phyloP scores from a whole-genome alignment of 2,329 filamentous ascomycete genomes.

The Ophiosphaerella korrae region DNA sequence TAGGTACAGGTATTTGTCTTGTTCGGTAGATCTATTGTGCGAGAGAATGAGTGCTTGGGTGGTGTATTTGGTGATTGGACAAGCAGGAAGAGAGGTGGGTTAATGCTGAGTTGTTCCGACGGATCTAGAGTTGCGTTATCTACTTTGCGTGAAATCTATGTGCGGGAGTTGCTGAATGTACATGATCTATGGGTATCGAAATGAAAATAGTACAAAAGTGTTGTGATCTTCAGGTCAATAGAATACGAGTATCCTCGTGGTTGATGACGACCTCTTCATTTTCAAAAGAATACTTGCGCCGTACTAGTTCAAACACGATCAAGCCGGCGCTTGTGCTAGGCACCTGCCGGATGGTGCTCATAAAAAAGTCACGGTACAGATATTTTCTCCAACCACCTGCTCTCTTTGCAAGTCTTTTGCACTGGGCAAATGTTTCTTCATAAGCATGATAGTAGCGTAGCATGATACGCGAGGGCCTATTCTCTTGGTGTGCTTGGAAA shows the following conservation, averaged over 20 bases:
- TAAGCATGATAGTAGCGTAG: slow-evolving; percentile 74
- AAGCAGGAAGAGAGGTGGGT: too few species aligned
- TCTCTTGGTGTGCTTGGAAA: slow-evolving; percentile 54
- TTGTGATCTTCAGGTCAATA: slow-evolving; percentile 52
- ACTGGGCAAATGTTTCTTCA: slow-evolving; percentile 68
- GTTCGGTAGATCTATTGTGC: too few species aligned
- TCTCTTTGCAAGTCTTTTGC: slow-evolving; percentile 62
- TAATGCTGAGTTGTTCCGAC: not conserved
- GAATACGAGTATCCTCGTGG: slow-evolving; percentile 73
- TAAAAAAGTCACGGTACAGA: slow-evolving; percentile 74
- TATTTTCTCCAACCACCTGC: slow-evolving; percentile 64
- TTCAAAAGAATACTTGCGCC: slow-evolving; percentile 73
- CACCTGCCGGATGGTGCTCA: slow-evolving; percentile 73
- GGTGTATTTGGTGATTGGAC: too few species aligned
- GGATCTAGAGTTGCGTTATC: not conserved
- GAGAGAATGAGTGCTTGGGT: too few species aligned
- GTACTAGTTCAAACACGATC: slow-evolving; percentile 78
- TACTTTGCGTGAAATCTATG: not conserved
- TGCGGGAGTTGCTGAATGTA: not conserved
- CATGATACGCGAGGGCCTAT: slow-evolving; percentile 47
- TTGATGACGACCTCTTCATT: slow-evolving; percentile 54
- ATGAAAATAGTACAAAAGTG: slow-evolving; percentile 2
- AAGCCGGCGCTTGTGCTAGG: slow-evolving; percentile 77
- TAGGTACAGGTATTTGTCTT: too few species aligned
- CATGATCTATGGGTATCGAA: slow-evolving; percentile 27